Evolutionary conservation across 1,139 yeast genomes (phyloP).

Genomic region (Yamadazyma songkhlaensis): DNA sequence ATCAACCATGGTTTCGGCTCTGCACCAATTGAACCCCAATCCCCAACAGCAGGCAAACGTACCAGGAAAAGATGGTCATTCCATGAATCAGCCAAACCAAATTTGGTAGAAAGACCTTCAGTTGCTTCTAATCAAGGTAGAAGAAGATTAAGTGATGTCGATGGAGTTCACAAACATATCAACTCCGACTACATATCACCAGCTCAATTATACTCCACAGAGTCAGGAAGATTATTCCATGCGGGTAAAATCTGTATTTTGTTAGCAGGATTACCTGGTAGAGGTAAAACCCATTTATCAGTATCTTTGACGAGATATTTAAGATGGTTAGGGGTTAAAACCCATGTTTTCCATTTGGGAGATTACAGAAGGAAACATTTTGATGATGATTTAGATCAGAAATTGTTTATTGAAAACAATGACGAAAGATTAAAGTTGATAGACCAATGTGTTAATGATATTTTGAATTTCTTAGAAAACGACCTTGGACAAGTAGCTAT

Average conservation of each 20-base stretch:
- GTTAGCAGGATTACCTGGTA: slow-evolving; percentile 90
- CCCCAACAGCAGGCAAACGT: slow-evolving; percentile 20
- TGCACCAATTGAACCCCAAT: slow-evolving; percentile 19
- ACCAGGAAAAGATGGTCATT: slow-evolving; percentile 47
- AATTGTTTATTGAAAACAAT: slow-evolving; percentile 64
- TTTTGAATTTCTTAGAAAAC: slow-evolving; percentile 64
- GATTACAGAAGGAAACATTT: slow-evolving; percentile 70
- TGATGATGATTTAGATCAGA: slow-evolving; percentile 58
- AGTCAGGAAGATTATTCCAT: slow-evolving; percentile 85
- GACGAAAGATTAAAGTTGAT: slow-evolving; percentile 59
- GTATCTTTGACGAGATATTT: slow-evolving; percentile 88
- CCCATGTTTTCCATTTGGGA: slow-evolving; percentile 89
- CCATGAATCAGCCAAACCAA: slow-evolving; percentile 35
- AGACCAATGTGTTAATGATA: slow-evolving; percentile 65
- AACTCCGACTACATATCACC: slow-evolving; percentile 60
- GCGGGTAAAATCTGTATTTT: slow-evolving; percentile 93
- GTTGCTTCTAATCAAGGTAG: slow-evolving; percentile 27
- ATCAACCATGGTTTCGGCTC: slow-evolving; percentile 41
- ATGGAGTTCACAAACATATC: slow-evolving; percentile 54
- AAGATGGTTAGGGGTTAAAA: slow-evolving; percentile 92
- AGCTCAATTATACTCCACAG: slow-evolving; percentile 89
- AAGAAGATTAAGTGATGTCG: slow-evolving; percentile 45
- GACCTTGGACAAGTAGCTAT: slow-evolving; percentile 92
- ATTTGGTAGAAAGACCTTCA: slow-evolving; percentile 32
- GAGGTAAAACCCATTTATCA: slow-evolving; percentile 92